Conservation (phyloP, 2,329 filamentous ascomycete genomes). For the Penicillium sp. region DNA sequence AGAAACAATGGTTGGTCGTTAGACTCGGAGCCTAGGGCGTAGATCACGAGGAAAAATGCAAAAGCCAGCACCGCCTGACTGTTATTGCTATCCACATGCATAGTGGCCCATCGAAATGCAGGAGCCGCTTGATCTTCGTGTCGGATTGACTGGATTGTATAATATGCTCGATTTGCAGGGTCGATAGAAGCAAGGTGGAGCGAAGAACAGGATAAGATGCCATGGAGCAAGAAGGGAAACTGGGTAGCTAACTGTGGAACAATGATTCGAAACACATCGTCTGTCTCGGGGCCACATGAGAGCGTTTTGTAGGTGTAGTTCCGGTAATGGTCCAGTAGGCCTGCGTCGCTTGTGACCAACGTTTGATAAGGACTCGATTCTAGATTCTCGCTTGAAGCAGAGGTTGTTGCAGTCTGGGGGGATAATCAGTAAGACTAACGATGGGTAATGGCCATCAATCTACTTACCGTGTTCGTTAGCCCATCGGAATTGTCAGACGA, state of each 20-base stretch:
- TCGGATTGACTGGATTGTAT: slow-evolving; percentile 15
- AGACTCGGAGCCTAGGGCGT: slow-evolving; percentile 16
- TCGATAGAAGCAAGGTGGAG: slow-evolving; percentile 37
- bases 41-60: slow-evolving; percentile 20
- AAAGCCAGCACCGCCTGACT: slow-evolving; percentile 21
- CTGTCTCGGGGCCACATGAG: background rate
- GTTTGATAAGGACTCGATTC: background rate
- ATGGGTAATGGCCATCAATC: background rate
- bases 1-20: slow-evolving; percentile 21
- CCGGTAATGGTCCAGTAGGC: slow-evolving; percentile 21
- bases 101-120: slow-evolving; percentile 17
- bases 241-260: background rate
- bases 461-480: background rate
- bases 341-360: slow-evolving; percentile 2
- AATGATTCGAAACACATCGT: background rate
- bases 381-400: background rate
- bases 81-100: slow-evolving; percentile 12
- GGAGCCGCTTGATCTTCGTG: slow-evolving; percentile 29
- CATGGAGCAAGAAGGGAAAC: slow-evolving; percentile 39
- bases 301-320: background rate
- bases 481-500: background rate
- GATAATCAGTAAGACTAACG: background rate
- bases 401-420: background rate
- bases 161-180: slow-evolving; percentile 11
- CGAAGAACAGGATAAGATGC: slow-evolving; percentile 42